A percentile compares a stretch with the other conserved stretches of the same genome.
Evolutionary conservation across 768 basidiomycete genomes (phyloP).

Genomic region (Psilocybe subaeruginosa): DNA sequence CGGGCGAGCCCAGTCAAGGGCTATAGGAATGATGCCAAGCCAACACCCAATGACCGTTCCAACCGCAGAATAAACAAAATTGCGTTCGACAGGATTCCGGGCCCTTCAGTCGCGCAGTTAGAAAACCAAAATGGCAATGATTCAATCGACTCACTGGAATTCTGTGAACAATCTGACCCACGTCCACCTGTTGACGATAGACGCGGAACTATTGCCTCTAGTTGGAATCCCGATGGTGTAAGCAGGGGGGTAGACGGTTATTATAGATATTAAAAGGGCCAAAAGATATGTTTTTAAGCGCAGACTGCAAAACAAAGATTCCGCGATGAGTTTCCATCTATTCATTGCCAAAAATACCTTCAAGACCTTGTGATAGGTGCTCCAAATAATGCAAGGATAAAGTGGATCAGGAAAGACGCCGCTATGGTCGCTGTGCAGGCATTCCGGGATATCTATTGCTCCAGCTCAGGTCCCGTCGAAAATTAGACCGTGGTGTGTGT

Average conservation of each 20-base stretch:
- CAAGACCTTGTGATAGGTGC: slow-evolving; percentile 67
- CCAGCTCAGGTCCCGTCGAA: slow-evolving; percentile 8
- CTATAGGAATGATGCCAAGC: slow-evolving; percentile 82
- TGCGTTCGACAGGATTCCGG: slow-evolving; percentile 72
- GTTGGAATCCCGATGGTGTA: slow-evolving; percentile 71
- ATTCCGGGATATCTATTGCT: slow-evolving; percentile 47
- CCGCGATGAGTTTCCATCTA: slow-evolving; percentile 15
- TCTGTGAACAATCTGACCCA: slow-evolving; percentile 86
- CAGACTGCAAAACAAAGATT: slow-evolving; percentile 20
- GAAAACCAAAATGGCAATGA: slow-evolving; percentile 6
- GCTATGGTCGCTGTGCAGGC: slow-evolving; percentile 58
- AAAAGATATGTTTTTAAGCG: slow-evolving; percentile 65
- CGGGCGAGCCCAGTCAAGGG: slow-evolving; percentile 95
- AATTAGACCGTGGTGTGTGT: not conserved
- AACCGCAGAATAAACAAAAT: slow-evolving; percentile 76
- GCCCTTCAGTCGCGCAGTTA: slow-evolving; percentile 35
- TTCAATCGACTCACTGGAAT: slow-evolving; percentile 61
- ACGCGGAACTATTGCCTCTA: slow-evolving; percentile 39
- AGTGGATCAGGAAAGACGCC: slow-evolving; percentile 49
- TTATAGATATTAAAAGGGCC: slow-evolving; percentile 65
- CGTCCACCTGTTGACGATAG: slow-evolving; percentile 58
- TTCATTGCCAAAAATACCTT: slow-evolving; percentile 12
- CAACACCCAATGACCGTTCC: slow-evolving; percentile 79
- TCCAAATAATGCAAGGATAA: slow-evolving; percentile 67
- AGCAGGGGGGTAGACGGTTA: slow-evolving; percentile 68